These are phyloP conservation scores for Wickerhamiella lipophila DNA, from an alignment of 805 yeast species.

Conservation along the genomic window DNA sequence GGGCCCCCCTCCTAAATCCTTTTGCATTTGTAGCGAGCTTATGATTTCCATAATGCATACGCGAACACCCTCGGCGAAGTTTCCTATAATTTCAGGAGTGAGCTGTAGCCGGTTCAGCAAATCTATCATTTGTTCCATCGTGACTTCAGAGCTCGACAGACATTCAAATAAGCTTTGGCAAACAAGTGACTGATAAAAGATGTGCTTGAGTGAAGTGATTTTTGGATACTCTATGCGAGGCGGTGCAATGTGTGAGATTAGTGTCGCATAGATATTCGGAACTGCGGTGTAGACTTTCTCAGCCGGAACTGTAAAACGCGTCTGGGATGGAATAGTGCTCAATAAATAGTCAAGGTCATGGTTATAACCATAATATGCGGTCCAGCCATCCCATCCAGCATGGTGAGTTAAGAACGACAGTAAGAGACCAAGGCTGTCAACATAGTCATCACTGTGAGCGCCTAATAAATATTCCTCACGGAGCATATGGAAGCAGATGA, in stretches of 20 bases:
- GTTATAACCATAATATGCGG: conserved; percentile 34
- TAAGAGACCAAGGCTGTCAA: conserved; percentile 37
- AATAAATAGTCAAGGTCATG: not conserved
- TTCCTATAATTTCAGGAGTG: conserved; percentile 37
- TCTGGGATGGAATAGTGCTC: conserved; percentile 23
- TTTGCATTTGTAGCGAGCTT: conserved; percentile 31
- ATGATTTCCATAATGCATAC: conserved; percentile 46
- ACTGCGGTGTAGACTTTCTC: conserved; percentile 31
- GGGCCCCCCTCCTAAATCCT: not conserved
- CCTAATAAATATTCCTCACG: conserved; percentile 64
- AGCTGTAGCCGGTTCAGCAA: conserved; percentile 49
- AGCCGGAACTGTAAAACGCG: not conserved
- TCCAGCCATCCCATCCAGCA: conserved; percentile 75
- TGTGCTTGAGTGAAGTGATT: not conserved
- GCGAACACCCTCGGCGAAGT: conserved; percentile 61
- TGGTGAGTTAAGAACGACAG: conserved; percentile 44
- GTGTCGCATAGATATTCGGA: conserved; percentile 39
- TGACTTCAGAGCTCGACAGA: conserved; percentile 36
- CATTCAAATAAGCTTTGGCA: conserved; percentile 7
- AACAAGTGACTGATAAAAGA: conserved; percentile 7
- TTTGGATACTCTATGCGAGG: not conserved
- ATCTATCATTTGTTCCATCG: conserved; percentile 43
- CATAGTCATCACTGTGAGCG: conserved; percentile 30
- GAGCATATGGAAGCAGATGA: conserved; percentile 57
- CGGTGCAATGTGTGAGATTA: conserved; percentile 22